phyloP scores from a whole-genome alignment of 192 early-diverging fungal species.

The Piromyces finnis region DNA sequence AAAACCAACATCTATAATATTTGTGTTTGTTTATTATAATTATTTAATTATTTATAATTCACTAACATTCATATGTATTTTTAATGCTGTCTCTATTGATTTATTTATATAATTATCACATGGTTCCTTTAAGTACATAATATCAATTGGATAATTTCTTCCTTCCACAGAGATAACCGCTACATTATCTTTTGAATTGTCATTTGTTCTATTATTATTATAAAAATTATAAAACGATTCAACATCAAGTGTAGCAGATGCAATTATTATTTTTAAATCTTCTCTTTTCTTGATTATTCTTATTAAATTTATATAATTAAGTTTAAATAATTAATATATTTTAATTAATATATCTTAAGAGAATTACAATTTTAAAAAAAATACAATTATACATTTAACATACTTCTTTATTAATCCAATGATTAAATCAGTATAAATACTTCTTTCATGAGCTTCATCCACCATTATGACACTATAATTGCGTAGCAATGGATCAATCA shows the following conservation, averaged over 20 bases:
- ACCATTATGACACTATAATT: slow-evolving; percentile 61
- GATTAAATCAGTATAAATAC: slow-evolving; percentile 52
- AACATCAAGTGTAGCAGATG: slow-evolving; percentile 68
- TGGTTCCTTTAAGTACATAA: slow-evolving; percentile 33
- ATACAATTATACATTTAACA: not conserved
- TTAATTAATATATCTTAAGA: too few species aligned
- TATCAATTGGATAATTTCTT: slow-evolving; percentile 49
- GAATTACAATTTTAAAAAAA: too few species aligned
- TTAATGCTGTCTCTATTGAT: slow-evolving; percentile 49
- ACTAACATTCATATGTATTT: slow-evolving; percentile 41
- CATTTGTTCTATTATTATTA: slow-evolving; percentile 25
- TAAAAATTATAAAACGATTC: slow-evolving; percentile 51
- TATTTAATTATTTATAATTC: not conserved
- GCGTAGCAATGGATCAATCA: slow-evolving; percentile 54
- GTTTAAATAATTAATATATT: not conserved
- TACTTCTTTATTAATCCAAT: slow-evolving; percentile 65
- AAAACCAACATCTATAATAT: not conserved
- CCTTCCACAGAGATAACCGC: slow-evolving; percentile 58
- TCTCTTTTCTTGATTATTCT: slow-evolving; percentile 51
- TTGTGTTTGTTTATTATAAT: not conserved
- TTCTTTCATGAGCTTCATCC: slow-evolving; percentile 63
- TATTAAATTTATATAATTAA: not conserved
- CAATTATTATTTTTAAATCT: slow-evolving; percentile 54
- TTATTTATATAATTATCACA: slow-evolving; percentile 43
- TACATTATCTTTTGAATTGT: slow-evolving; percentile 23